Evolutionary conservation across 768 basidiomycete species (phyloP).

Genomic region (Cytidiella melzeri): DNA sequence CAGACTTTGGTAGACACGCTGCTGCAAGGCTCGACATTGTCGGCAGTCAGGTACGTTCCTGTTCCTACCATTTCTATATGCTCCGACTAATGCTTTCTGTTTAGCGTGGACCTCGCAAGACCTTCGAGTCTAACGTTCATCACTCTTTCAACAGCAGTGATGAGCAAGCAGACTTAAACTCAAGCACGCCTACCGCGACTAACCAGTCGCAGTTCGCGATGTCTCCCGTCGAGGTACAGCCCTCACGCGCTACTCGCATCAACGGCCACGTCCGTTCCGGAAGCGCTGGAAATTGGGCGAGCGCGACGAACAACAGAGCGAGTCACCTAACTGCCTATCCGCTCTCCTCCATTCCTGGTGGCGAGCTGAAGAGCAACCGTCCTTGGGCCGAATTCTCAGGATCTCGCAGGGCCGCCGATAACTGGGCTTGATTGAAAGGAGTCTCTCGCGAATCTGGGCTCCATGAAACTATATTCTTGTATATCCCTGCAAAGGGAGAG

Average conservation of each 20-base stretch:
- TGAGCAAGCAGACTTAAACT: constrained; percentile 49
- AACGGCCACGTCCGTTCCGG: constrained; percentile 72
- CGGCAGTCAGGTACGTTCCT: constrained; percentile 53
- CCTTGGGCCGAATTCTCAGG: constrained; percentile 42
- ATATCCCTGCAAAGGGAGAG: constrained; percentile 4
- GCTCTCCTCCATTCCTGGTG: constrained; percentile 50
- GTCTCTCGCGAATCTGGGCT: background rate
- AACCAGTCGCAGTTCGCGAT: constrained; percentile 31
- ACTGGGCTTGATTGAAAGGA: constrained; percentile 17
- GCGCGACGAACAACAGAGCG: constrained; percentile 44
- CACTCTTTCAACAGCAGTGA: constrained; percentile 78
- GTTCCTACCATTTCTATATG: background rate
- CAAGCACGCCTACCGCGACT: constrained; percentile 48
- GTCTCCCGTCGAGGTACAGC: constrained; percentile 32
- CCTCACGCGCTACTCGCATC: constrained; percentile 34
- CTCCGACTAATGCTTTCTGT: constrained; percentile 9
- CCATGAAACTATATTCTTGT: background rate
- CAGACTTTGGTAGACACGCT: constrained; percentile 76
- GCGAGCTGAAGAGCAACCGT: constrained; percentile 48
- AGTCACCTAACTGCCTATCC: constrained; percentile 40
- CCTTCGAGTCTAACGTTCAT: constrained; percentile 45
- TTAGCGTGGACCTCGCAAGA: constrained; percentile 42
- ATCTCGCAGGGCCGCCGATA: constrained; percentile 22
- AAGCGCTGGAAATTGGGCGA: constrained; percentile 78
- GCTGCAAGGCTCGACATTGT: constrained; percentile 65